Evolutionary conservation across 768 basidiomycete genomes (phyloP).

Genomic region (Leccinum rimulosum): DNA sequence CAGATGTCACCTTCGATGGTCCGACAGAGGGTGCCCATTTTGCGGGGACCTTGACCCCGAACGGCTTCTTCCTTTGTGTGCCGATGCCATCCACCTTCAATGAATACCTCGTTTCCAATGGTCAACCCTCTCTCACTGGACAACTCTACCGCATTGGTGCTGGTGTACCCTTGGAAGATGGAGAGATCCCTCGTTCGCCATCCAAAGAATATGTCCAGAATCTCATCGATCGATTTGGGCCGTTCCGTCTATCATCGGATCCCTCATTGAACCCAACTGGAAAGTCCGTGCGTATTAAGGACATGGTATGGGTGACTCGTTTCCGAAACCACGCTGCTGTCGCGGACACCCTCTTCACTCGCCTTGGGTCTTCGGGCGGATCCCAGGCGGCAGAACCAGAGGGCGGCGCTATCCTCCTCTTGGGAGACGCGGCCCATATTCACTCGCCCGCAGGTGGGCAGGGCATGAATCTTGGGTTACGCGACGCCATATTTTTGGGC

Average conservation of each 20-base stretch:
- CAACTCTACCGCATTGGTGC: background rate
- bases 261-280: slow-evolving; percentile 33
- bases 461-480: background rate
- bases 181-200: slow-evolving; percentile 25
- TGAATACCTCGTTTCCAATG: background rate
- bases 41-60: slow-evolving; percentile 9
- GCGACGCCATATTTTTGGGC: background rate
- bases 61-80: slow-evolving; percentile 14
- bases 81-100: slow-evolving; percentile 9
- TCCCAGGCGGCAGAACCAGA: slow-evolving; percentile 1
- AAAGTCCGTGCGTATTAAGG: slow-evolving; percentile 34
- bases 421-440: background rate
- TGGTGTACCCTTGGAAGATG: background rate
- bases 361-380: slow-evolving; percentile 16
- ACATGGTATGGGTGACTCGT: slow-evolving; percentile 45
- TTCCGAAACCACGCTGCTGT: slow-evolving; percentile 48
- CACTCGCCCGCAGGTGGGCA: background rate
- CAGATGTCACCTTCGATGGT: background rate
- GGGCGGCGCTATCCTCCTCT: background rate
- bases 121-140: background rate
- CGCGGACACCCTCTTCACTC: slow-evolving; percentile 40
- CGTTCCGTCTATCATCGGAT: slow-evolving; percentile 35
- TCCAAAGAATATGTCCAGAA: slow-evolving; percentile 43
- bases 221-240: slow-evolving; percentile 42
- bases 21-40: background rate